Percentiles rank a stretch among this genome's conserved stretches.
These are phyloP conservation scores for Tricladium varicosporioides DNA, from an alignment of 2,329 filamentous ascomycete genomes.

Conservation along the genomic window DNA sequence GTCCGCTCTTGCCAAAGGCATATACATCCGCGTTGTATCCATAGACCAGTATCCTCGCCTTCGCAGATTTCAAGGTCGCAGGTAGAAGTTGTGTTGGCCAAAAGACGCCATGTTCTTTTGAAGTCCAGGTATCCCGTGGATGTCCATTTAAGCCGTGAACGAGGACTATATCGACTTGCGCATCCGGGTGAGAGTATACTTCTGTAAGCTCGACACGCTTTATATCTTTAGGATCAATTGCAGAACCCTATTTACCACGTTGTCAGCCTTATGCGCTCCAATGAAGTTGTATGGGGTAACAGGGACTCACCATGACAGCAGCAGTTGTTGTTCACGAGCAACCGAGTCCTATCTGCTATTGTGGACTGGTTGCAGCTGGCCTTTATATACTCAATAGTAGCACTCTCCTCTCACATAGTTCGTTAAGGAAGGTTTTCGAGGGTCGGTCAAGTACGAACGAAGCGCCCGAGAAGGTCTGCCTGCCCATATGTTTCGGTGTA, in stretches of 20 bases:
- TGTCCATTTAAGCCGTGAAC: constrained; percentile 70
- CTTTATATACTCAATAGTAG: too few species aligned
- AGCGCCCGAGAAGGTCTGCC: neutral
- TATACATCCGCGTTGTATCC: constrained; percentile 70
- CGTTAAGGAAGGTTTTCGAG: too few species aligned
- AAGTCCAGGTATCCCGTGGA: constrained; percentile 61
- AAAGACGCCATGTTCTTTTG: constrained; percentile 51
- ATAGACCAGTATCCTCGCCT: constrained; percentile 67
- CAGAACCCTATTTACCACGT: constrained; percentile 40
- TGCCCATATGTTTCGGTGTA: neutral
- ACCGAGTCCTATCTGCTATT: neutral
- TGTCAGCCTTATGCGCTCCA: constrained; percentile 2
- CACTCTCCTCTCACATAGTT: too few species aligned
- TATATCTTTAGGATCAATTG: constrained; percentile 45
- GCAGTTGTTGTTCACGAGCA: neutral
- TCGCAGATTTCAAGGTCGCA: constrained; percentile 50
- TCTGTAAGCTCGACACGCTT: constrained; percentile 57
- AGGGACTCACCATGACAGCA: neutral
- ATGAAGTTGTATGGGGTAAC: neutral
- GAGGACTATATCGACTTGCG: constrained; percentile 63
- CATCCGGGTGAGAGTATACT: constrained; percentile 57
- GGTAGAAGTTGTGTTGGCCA: constrained; percentile 71
- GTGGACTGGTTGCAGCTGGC: too few species aligned
- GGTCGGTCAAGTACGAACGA: neutral
- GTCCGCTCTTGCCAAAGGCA: constrained; percentile 46